Percentiles rank a stretch among this genome's conserved stretches.
Evolutionary conservation across 257 asterid genomes (phyloP).

Genomic region (Ajuga chamaepitys): DNA sequence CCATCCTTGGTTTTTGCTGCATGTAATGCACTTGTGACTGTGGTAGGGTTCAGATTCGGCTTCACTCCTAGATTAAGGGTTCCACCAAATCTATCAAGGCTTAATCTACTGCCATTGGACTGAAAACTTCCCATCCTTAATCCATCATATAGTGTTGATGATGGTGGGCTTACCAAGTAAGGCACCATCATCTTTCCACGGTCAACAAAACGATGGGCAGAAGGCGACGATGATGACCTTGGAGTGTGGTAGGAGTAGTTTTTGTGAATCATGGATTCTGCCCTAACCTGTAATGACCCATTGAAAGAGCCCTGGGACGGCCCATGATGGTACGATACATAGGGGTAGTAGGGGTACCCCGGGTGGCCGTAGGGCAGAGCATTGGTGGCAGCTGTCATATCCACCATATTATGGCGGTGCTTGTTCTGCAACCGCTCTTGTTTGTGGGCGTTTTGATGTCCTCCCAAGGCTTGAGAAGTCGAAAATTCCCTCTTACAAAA

Average conservation of each 20-base stretch:
- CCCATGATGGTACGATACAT: constrained; percentile 21
- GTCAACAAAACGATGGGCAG: constrained; percentile 6
- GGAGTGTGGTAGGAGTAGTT: constrained; percentile 23
- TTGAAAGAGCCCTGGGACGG: constrained; percentile 24
- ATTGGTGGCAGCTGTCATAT: constrained; percentile 1
- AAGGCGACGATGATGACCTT: constrained; percentile 18
- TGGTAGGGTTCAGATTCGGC: not conserved
- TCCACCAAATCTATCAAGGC: constrained; percentile 17
- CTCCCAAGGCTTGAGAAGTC: constrained; percentile 68
- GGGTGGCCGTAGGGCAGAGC: constrained; percentile 24
- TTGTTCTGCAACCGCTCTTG: constrained; percentile 54
- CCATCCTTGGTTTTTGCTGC: constrained; percentile 6
- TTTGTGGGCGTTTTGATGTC: constrained; percentile 78
- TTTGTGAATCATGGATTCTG: constrained; percentile 37
- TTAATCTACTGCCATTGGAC: constrained; percentile 10
- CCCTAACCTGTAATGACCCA: constrained; percentile 35
- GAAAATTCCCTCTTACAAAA: constrained; percentile 58
- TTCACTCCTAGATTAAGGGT: constrained; percentile 21
- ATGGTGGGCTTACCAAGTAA: constrained; percentile 18
- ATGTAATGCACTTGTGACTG: not conserved
- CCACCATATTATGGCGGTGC: constrained; percentile 34
- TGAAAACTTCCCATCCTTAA: constrained; percentile 14
- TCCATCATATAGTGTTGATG: constrained; percentile 16
- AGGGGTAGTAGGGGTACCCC: constrained; percentile 35
- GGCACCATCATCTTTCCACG: constrained; percentile 21